phyloP scores from a whole-genome alignment of 2,329 filamentous ascomycete species.

The Penicillium psychrosexuale region DNA sequence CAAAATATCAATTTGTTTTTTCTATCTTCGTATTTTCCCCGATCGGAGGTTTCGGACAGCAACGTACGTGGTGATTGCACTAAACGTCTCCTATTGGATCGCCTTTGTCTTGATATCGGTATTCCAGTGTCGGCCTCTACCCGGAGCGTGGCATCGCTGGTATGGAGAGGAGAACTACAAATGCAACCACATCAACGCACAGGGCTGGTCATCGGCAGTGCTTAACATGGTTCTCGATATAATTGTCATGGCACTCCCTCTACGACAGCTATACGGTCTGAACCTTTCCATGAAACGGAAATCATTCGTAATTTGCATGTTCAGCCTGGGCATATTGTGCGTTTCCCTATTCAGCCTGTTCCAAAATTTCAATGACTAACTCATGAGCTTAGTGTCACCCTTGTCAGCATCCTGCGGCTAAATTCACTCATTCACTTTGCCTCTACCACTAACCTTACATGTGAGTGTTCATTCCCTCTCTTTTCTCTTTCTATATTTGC shows the following conservation, averaged over 20 bases:
- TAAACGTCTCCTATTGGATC: slow-evolving; percentile 30
- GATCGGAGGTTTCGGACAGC: slow-evolving; percentile 31
- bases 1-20: slow-evolving; percentile 35
- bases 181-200: slow-evolving; percentile 39
- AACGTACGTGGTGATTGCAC: slow-evolving; percentile 31
- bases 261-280: slow-evolving; percentile 27
- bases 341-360: slow-evolving; percentile 4
- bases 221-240: slow-evolving; percentile 34
- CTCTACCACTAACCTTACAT: slow-evolving; percentile 41
- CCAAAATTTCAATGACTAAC: background rate
- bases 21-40: slow-evolving; percentile 47
- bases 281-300: slow-evolving; percentile 31
- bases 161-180: slow-evolving; percentile 32
- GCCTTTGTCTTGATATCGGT: slow-evolving; percentile 36
- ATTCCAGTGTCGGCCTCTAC: slow-evolving; percentile 39
- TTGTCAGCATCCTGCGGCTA: slow-evolving; percentile 48
- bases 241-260: slow-evolving; percentile 28
- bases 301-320: slow-evolving; percentile 35
- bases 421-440: slow-evolving; percentile 44
- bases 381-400: slow-evolving; percentile 36
- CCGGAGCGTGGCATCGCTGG: slow-evolving; percentile 44
- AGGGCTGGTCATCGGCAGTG: slow-evolving; percentile 36
- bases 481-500: background rate
- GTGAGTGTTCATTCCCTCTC: slow-evolving; percentile 14
- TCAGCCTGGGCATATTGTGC: slow-evolving; percentile 38